phyloP scores from a whole-genome alignment of 2,329 filamentous ascomycete species.

The Fusarium pilosicola region DNA sequence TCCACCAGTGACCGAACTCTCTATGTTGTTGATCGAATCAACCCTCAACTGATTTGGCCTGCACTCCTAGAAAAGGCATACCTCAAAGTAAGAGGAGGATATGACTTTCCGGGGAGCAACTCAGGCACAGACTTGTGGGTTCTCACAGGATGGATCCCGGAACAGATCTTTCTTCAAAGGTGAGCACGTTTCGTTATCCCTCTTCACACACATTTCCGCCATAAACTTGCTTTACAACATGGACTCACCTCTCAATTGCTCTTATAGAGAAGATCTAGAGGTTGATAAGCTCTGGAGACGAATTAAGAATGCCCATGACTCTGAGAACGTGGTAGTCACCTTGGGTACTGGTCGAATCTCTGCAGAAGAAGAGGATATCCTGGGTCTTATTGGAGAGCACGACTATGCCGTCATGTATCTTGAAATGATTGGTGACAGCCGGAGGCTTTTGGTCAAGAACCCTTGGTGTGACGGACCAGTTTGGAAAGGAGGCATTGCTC shows the following conservation, averaged over 20 bases:
- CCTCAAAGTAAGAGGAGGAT: slow-evolving; percentile 92
- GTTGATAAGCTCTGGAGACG: slow-evolving; percentile 81
- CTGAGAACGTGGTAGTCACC: slow-evolving; percentile 86
- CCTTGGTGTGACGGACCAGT: slow-evolving; percentile 88
- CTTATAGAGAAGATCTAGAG: slow-evolving; percentile 76
- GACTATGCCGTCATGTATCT: slow-evolving; percentile 93
- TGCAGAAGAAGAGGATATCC: slow-evolving; percentile 76
- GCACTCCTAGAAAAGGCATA: slow-evolving; percentile 96
- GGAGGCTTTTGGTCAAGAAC: slow-evolving; percentile 88
- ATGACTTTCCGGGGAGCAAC: slow-evolving; percentile 97
- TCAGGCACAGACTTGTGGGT: slow-evolving; percentile 95
- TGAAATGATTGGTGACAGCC: slow-evolving; percentile 67
- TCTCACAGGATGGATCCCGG: slow-evolving; percentile 94
- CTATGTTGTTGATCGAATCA: slow-evolving; percentile 87
- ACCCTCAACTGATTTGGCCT: slow-evolving; percentile 87
- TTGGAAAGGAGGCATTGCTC: slow-evolving; percentile 64
- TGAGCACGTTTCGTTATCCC: slow-evolving; percentile 44
- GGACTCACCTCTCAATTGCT: slow-evolving; percentile 10
- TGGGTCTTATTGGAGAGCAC: slow-evolving; percentile 89
- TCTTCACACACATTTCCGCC: not conserved
- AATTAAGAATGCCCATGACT: slow-evolving; percentile 77
- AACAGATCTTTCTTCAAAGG: slow-evolving; percentile 91
- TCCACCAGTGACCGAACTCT: slow-evolving; percentile 80
- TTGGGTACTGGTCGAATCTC: slow-evolving; percentile 89
- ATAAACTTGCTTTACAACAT: not conserved